These are phyloP conservation scores for Myriosclerotinia scirpicola DNA, from an alignment of 2,329 filamentous ascomycete species.

Conservation along the genomic window DNA sequence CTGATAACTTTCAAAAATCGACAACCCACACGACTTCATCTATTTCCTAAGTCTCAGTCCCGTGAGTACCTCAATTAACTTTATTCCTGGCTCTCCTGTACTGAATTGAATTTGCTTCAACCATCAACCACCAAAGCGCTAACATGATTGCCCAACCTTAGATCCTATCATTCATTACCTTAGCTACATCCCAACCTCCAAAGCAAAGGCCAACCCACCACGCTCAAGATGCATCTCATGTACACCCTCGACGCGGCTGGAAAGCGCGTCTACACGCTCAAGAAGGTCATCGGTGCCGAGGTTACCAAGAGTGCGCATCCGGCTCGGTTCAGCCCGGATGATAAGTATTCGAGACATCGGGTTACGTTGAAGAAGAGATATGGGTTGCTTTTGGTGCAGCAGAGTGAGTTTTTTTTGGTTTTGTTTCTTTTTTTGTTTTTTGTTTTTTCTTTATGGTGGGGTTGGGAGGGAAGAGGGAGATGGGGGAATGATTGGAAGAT, in stretches of 20 bases:
- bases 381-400: constrained; percentile 81
- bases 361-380: constrained; percentile 95
- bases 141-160: background rate
- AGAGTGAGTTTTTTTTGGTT: constrained; percentile 47
- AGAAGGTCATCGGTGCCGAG: constrained; percentile 80
- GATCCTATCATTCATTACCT: background rate
- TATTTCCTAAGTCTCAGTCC: background rate
- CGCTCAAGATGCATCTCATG: constrained; percentile 66
- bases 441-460: background rate
- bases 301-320: constrained; percentile 97
- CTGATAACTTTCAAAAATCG: background rate
- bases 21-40: background rate
- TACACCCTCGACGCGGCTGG: constrained; percentile 81
- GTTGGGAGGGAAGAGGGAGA: background rate
- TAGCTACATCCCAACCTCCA: background rate
- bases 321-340: constrained; percentile 94
- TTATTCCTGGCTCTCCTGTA: no score
- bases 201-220: constrained; percentile 65
- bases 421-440: background rate
- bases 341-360: constrained; percentile 96
- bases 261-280: constrained; percentile 91
- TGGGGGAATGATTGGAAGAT: background rate
- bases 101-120: background rate
- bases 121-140: background rate
- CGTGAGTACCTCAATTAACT: background rate